phyloP scores from a whole-genome alignment of 805 yeast species.

The Candida nemodendra region DNA sequence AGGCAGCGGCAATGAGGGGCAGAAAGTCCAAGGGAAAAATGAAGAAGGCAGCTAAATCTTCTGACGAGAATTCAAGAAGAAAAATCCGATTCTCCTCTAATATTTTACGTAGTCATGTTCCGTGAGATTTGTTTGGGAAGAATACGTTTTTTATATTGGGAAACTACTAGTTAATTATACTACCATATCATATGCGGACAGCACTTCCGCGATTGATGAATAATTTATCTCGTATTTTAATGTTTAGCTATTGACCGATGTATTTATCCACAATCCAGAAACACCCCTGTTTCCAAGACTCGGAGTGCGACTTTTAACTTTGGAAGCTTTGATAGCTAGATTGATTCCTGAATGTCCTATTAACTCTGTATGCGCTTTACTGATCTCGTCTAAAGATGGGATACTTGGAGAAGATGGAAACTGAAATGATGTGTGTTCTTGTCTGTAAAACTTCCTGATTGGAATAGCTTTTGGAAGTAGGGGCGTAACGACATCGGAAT shows the following conservation, averaged over 20 bases:
- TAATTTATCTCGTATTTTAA: too few relatives aligned
- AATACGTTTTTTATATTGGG: too few relatives aligned
- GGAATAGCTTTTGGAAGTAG: constrained; percentile 17
- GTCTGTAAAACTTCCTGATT: constrained; percentile 2
- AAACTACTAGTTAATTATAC: too few relatives aligned
- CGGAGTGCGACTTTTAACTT: not conserved
- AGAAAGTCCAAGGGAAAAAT: not conserved
- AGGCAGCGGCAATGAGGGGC: not conserved
- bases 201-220: too few relatives aligned
- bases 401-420: not conserved
- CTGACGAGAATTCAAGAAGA: constrained; percentile 8
- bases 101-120: constrained; percentile 14
- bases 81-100: constrained; percentile 20
- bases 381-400: not conserved
- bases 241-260: too few relatives aligned
- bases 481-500: constrained; percentile 13
- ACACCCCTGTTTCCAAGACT: too few relatives aligned
- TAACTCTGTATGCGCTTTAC: constrained; percentile 4
- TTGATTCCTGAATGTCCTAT: constrained; percentile 14
- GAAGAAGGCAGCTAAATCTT: not conserved
- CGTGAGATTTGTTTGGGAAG: not conserved
- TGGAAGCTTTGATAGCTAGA: constrained; percentile 1
- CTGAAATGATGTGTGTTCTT: constrained; percentile 3
- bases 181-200: too few relatives aligned
- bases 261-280: not conserved